phyloP scores from a whole-genome alignment of 1,139 yeast species.

The Yamadazyma blattariae region DNA sequence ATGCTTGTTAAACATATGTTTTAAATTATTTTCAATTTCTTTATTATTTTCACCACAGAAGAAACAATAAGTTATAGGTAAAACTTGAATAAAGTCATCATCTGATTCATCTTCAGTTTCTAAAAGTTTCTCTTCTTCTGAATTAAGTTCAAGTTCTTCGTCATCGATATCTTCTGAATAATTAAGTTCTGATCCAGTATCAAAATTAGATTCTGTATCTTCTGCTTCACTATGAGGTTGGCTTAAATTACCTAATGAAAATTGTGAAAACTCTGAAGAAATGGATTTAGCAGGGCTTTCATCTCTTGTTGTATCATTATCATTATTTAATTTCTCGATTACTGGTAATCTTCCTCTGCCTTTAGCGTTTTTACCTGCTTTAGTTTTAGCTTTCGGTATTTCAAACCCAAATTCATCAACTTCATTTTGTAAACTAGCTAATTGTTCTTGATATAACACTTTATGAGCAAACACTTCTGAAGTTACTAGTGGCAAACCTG shows the following conservation, averaged over 20 bases:
- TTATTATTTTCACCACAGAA: slow-evolving; percentile 38
- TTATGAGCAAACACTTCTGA: slow-evolving; percentile 84
- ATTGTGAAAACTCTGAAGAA: slow-evolving; percentile 57
- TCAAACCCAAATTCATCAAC: slow-evolving; percentile 70
- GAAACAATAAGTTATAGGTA: slow-evolving; percentile 38
- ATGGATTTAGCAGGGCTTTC: slow-evolving; percentile 55
- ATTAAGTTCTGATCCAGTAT: slow-evolving; percentile 31
- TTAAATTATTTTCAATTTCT: slow-evolving; percentile 41
- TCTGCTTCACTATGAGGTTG: neutral
- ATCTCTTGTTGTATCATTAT: slow-evolving; percentile 21
- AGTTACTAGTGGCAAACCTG: slow-evolving; percentile 73
- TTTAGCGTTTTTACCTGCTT: slow-evolving; percentile 5
- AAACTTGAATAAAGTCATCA: slow-evolving; percentile 19
- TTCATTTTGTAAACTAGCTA: slow-evolving; percentile 31
- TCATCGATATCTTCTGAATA: slow-evolving; percentile 10
- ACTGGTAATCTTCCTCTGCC: slow-evolving; percentile 8
- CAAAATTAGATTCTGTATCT: slow-evolving; percentile 40
- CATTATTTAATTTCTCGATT: neutral
- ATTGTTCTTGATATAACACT: slow-evolving; percentile 35
- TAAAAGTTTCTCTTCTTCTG: slow-evolving; percentile 25
- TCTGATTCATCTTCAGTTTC: slow-evolving; percentile 21
- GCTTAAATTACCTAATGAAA: slow-evolving; percentile 50
- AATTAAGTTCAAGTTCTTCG: slow-evolving; percentile 3
- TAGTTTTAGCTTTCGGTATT: slow-evolving; percentile 16
- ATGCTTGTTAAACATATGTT: slow-evolving; percentile 47